These are phyloP conservation scores for Tulasnella sp. DNA, from an alignment of 768 basidiomycete genomes.

Conservation along the genomic window DNA sequence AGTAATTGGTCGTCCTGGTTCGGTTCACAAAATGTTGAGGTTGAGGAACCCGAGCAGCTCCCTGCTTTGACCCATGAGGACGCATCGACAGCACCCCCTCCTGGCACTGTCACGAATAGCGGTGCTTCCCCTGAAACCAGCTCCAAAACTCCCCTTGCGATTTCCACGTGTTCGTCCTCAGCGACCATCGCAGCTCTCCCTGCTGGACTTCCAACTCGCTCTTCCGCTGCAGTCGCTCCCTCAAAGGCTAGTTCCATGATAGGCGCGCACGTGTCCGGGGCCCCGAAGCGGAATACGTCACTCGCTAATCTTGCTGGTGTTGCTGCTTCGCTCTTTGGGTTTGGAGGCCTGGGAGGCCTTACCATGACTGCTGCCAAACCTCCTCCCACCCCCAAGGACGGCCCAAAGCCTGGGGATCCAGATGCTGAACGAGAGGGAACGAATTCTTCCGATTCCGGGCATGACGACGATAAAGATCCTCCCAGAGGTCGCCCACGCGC, in stretches of 20 bases:
- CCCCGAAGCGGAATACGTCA: constrained; percentile 1
- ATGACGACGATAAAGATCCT: not conserved
- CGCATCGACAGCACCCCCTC: too few relatives aligned
- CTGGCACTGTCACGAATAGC: too few relatives aligned
- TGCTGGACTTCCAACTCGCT: not conserved
- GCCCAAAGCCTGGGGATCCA: not conserved
- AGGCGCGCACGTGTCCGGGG: not conserved
- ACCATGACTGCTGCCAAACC: constrained; percentile 2
- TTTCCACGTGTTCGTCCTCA: constrained; percentile 13
- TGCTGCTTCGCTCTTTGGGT: constrained; percentile 1
- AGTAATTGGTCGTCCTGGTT: not conserved
- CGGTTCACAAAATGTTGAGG: too few relatives aligned
- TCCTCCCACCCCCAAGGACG: not conserved
- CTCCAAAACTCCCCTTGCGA: not conserved
- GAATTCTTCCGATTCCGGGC: not conserved
- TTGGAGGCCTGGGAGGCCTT: constrained; percentile 5
- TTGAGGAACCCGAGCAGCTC: too few relatives aligned
- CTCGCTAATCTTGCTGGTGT: constrained; percentile 2
- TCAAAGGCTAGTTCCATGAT: not conserved
- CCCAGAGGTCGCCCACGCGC: not conserved
- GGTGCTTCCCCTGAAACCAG: not conserved
- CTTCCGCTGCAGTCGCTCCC: not conserved
- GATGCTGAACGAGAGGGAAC: not conserved
- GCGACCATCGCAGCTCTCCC: constrained; percentile 12
- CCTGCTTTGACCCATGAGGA: too few relatives aligned